Conservation (phyloP, 2,329 filamentous ascomycete genomes). For the Talaromyces rugulosus region DNA sequence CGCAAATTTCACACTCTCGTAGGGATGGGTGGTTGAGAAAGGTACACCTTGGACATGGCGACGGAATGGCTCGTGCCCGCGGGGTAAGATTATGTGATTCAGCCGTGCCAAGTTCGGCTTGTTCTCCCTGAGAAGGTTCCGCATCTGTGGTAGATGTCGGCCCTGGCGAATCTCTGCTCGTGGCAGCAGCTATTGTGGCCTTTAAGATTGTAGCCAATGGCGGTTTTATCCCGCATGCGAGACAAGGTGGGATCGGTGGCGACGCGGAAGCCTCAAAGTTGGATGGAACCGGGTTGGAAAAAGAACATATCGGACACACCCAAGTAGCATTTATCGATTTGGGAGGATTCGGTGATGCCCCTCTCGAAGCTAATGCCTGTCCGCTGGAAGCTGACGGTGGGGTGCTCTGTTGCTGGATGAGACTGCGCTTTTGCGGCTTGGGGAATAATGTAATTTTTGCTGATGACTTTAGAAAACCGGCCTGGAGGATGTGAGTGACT, state of each 20-base stretch:
- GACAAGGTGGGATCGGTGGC: slow-evolving; percentile 77
- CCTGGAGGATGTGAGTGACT: slow-evolving; percentile 46
- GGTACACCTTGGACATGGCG: slow-evolving; percentile 77
- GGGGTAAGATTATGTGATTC: not conserved
- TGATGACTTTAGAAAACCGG: slow-evolving; percentile 91
- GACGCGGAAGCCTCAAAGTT: slow-evolving; percentile 88
- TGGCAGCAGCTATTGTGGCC: slow-evolving; percentile 73
- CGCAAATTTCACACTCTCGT: slow-evolving; percentile 84
- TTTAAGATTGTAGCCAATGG: slow-evolving; percentile 78
- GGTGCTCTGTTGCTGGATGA: slow-evolving; percentile 50
- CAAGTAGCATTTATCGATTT: slow-evolving; percentile 65
- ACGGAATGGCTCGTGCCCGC: slow-evolving; percentile 17
- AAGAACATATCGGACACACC: slow-evolving; percentile 94
- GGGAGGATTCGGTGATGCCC: slow-evolving; percentile 32
- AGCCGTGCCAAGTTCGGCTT: not conserved
- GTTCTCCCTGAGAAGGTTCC: slow-evolving; percentile 10
- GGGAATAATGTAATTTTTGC: slow-evolving; percentile 86
- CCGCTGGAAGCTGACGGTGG: slow-evolving; percentile 32
- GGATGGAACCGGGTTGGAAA: slow-evolving; percentile 85
- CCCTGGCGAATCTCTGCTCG: slow-evolving; percentile 33
- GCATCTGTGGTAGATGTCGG: slow-evolving; percentile 14
- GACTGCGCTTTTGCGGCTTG: slow-evolving; percentile 67
- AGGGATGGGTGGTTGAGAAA: slow-evolving; percentile 91
- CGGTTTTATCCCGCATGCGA: slow-evolving; percentile 92
- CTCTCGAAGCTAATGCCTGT: slow-evolving; percentile 26